Evolutionary conservation across 2,329 filamentous ascomycete genomes (phyloP), one percentile per base, ranked within the genome.

Genomic region (Colletotrichum lini): DNA sequence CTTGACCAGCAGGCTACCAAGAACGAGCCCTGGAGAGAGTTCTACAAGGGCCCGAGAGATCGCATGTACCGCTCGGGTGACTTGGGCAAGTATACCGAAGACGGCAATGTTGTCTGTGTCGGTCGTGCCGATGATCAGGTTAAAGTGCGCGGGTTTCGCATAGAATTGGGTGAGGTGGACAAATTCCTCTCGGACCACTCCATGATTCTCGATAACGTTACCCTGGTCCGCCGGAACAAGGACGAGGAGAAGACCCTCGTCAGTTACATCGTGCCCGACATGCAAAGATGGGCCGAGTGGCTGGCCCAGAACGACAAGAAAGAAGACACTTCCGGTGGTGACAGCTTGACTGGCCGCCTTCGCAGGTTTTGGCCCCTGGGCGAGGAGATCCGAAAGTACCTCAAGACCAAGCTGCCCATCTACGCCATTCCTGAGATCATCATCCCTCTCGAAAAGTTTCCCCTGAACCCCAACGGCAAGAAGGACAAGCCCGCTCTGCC

Each of bases 81-180:
- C 79, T 84, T 99, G 4, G 96, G 96, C 4, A 86, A 91, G 68
- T 95, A 93, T 78, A 89, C 90, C 54, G 94, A 93, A 45, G 91
- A 92, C 74, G 92, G 94, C 30, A 56, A 56, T 56, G 53, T 56
- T 13, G 92, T 93, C 77, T 93, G 91, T 78, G 59, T 65, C 93
- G 96, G 96, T 26, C 88, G 96, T 70, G 91, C 91, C 30, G 96
- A 98, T 78, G 89, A 92, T 75, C 96, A 98, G 79, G 94, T 98
- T 84, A 99, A 98, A 86, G 96, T 98, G 74, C 92, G 96, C 72
- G 96, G 96, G 1, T 98, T 98, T 87, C 89, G 96, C 72, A 97
- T 99, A 75, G 96, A 99, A 83, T 90, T 98, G 56, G 93, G 92
- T 73, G 96, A 98, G 75, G 98, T 98, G 75, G 95, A 98, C 53